These are phyloP conservation scores for Periconia sp. DNA, from an alignment of 2,329 filamentous ascomycete genomes.

Conservation along the genomic window DNA sequence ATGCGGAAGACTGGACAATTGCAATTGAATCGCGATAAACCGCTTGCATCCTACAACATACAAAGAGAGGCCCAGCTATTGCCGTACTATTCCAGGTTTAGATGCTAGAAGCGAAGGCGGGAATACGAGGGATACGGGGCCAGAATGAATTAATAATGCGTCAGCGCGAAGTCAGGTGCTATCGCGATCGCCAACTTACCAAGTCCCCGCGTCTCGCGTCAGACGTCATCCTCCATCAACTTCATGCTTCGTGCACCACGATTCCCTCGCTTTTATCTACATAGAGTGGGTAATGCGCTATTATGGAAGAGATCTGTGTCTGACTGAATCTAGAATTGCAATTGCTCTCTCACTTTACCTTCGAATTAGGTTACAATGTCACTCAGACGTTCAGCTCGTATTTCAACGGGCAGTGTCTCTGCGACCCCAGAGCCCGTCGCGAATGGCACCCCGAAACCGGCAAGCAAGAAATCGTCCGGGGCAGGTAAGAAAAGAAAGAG, in stretches of 20 bases:
- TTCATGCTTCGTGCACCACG: background rate
- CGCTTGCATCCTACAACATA: no score
- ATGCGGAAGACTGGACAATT: no score
- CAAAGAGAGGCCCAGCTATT: no score
- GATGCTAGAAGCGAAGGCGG: no score
- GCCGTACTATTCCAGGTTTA: no score
- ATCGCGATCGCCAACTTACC: slow-evolving; percentile 1
- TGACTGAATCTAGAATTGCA: no score
- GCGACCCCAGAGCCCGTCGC: slow-evolving; percentile 21
- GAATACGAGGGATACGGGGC: background rate
- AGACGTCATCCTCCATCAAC: background rate
- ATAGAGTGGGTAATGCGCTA: no score
- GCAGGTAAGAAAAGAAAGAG: slow-evolving; percentile 34
- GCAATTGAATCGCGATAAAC: no score
- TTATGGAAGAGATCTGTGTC: no score
- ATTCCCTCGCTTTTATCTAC: no score
- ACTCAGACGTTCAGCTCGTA: slow-evolving; percentile 58
- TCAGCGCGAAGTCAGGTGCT: slow-evolving; percentile 15
- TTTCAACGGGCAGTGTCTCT: slow-evolving; percentile 40
- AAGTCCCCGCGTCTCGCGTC: slow-evolving; percentile 2
- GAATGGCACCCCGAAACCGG: slow-evolving; percentile 17
- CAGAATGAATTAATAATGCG: slow-evolving; percentile 8
- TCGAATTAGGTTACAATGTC: slow-evolving; percentile 60
- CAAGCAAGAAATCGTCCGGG: slow-evolving; percentile 13
- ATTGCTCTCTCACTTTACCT: no score